Evolutionary conservation across 1,139 yeast genomes (phyloP).

Genomic region (Candida smagusa): DNA sequence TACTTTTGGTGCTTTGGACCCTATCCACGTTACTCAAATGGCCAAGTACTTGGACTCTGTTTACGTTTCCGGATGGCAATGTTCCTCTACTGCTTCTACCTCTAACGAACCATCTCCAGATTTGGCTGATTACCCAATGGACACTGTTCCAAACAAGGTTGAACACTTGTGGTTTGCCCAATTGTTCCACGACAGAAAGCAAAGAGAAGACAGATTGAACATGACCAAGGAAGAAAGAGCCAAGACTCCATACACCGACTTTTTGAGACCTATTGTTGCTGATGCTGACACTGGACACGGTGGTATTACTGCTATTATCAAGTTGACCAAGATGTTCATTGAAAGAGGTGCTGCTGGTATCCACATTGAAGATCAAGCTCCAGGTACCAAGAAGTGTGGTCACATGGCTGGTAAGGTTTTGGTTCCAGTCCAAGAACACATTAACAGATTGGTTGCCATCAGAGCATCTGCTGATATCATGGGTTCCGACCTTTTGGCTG

Average conservation of each 20-base stretch:
- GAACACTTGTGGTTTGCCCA: conserved; percentile 97
- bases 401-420: conserved; percentile 98
- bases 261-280: conserved; percentile 90
- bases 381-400: conserved; percentile 98
- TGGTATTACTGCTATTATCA: conserved; percentile 93
- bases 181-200: conserved; percentile 95
- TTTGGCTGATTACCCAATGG: conserved; percentile 97
- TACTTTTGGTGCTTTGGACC: conserved; percentile 96
- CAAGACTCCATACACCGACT: conserved; percentile 66
- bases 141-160: conserved; percentile 97
- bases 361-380: conserved; percentile 98
- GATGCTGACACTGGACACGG: conserved; percentile 99
- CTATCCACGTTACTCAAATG: conserved; percentile 95
- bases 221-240: conserved; percentile 62
- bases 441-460: conserved; percentile 88
- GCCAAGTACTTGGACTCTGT: conserved; percentile 90
- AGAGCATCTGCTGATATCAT: conserved; percentile 95
- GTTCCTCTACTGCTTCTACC: conserved; percentile 95
- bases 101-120: conserved; percentile 98
- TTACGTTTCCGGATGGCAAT: conserved; percentile 98
- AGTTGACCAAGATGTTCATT: conserved; percentile 91
- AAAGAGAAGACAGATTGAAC: conserved; percentile 77
- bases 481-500: conserved; percentile 79
- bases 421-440: conserved; percentile 96
- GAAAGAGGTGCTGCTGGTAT: conserved; percentile 99